Conservation (phyloP, 176 grass and related monocot species). For the Urochloa ruziziensis region DNA sequence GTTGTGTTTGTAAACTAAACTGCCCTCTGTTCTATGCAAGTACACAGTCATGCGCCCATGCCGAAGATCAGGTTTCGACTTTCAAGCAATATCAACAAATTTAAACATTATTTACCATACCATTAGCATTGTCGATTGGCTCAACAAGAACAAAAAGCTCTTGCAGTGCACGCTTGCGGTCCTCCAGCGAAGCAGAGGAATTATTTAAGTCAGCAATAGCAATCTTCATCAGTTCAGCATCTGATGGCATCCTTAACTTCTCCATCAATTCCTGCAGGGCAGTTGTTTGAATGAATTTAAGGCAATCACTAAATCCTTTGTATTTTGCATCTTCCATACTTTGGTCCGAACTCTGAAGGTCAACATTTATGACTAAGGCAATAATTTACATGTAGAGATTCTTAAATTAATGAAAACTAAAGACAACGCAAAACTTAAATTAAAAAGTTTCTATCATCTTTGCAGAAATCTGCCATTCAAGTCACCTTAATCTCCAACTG, state of each 20-base stretch:
- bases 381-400: background rate
- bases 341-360: background rate
- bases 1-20: background rate
- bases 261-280: slow-evolving; percentile 75
- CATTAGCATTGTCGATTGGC: slow-evolving; percentile 79
- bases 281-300: background rate
- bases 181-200: slow-evolving; percentile 69
- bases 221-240: slow-evolving; percentile 84
- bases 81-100: background rate
- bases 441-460: background rate
- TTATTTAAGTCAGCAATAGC: slow-evolving; percentile 85
- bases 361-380: too few species aligned
- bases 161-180: slow-evolving; percentile 58
- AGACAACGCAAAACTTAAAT: background rate
- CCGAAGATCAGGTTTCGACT: background rate
- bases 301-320: background rate
- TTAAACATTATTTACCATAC: slow-evolving; percentile 54
- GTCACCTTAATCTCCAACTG: slow-evolving; percentile 75
- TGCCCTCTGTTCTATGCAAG: background rate
- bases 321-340: background rate
- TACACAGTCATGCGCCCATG: background rate
- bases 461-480: background rate
- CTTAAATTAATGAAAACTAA: background rate
- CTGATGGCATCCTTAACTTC: slow-evolving; percentile 75
- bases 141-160: slow-evolving; percentile 88